A percentile compares a stretch with the other conserved stretches of the same genome.
Conservation (phyloP, 495 filamentous ascomycete species). For the Penicillium flavigenum region DNA sequence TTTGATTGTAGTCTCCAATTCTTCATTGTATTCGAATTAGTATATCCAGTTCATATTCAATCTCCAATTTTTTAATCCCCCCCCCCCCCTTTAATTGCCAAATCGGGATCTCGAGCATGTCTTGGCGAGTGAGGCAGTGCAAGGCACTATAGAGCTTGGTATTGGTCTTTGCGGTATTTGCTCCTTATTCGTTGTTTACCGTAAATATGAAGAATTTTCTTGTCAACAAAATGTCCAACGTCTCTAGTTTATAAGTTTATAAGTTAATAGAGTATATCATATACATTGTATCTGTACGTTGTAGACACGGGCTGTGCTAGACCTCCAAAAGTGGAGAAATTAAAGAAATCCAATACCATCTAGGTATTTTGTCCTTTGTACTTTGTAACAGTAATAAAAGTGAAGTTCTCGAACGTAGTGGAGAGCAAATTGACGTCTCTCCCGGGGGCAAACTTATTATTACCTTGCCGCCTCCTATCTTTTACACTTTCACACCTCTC, state of each 20-base stretch:
- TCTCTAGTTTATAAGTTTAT: too few species aligned
- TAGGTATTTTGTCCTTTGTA: too few species aligned
- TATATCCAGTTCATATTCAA: too few species aligned
- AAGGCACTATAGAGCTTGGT: constrained; percentile 11
- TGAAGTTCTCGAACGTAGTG: constrained; percentile 4
- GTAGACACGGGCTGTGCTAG: too few species aligned
- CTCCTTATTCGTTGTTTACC: not conserved
- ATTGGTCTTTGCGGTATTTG: not conserved
- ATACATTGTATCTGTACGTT: too few species aligned
- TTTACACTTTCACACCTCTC: not conserved
- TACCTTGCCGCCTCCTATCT: constrained; percentile 5
- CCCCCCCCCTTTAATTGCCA: not conserved
- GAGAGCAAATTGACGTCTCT: not conserved
- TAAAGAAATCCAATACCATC: not conserved
- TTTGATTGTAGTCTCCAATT: too few species aligned
- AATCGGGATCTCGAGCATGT: not conserved
- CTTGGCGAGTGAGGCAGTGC: constrained; percentile 29
- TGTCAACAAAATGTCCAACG: too few species aligned
- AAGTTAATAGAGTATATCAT: too few species aligned
- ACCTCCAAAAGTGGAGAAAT: not conserved
- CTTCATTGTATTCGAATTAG: too few species aligned
- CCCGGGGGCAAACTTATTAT: not conserved
- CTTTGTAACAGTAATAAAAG: not conserved
- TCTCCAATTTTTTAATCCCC: too few species aligned
- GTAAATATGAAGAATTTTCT: not conserved